Evolutionary conservation across 2,329 filamentous ascomycete genomes (phyloP).

Genomic region (Didymella exigua): DNA sequence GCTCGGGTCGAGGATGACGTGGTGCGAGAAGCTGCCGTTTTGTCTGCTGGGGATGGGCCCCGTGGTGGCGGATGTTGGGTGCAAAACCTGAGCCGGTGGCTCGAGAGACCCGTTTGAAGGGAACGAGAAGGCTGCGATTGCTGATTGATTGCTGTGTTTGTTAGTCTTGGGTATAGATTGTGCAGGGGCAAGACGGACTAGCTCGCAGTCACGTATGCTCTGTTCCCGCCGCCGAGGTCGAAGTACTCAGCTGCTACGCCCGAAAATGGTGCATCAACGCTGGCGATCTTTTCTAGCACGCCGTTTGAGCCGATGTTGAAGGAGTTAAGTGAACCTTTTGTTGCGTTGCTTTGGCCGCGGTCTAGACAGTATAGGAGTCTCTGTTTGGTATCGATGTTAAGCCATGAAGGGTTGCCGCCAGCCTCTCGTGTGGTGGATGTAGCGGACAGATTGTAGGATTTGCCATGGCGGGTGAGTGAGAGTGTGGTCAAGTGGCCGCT

Average conservation of each 20-base stretch:
- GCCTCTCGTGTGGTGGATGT: slow-evolving; percentile 12
- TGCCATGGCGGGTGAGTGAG: background rate
- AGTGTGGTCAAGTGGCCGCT: slow-evolving; percentile 21
- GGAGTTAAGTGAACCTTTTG: slow-evolving; percentile 18
- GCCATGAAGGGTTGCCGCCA: slow-evolving; percentile 17
- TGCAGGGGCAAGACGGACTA: slow-evolving; percentile 4
- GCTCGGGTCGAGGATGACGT: slow-evolving; percentile 67
- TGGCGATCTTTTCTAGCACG: slow-evolving; percentile 10
- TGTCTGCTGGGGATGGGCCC: slow-evolving; percentile 43
- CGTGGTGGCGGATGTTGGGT: slow-evolving; percentile 6
- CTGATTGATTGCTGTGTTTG: slow-evolving; percentile 14
- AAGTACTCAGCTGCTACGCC: slow-evolving; percentile 20
- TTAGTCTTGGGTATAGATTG: background rate
- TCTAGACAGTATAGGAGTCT: slow-evolving; percentile 25
- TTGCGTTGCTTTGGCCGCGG: slow-evolving; percentile 14
- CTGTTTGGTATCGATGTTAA: slow-evolving; percentile 17
- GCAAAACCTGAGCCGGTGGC: slow-evolving; percentile 7
- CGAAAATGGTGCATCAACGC: slow-evolving; percentile 19
- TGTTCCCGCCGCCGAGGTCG: background rate
- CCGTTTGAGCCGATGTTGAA: slow-evolving; percentile 14
- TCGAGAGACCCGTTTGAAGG: slow-evolving; percentile 4
- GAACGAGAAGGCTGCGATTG: slow-evolving; percentile 17
- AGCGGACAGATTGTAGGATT: slow-evolving; percentile 12
- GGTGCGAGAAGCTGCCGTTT: slow-evolving; percentile 49
- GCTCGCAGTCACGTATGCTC: slow-evolving; percentile 18